Evolutionary conservation across 2,329 filamentous ascomycete genomes (phyloP).

Genomic region (Phoma sp.): DNA sequence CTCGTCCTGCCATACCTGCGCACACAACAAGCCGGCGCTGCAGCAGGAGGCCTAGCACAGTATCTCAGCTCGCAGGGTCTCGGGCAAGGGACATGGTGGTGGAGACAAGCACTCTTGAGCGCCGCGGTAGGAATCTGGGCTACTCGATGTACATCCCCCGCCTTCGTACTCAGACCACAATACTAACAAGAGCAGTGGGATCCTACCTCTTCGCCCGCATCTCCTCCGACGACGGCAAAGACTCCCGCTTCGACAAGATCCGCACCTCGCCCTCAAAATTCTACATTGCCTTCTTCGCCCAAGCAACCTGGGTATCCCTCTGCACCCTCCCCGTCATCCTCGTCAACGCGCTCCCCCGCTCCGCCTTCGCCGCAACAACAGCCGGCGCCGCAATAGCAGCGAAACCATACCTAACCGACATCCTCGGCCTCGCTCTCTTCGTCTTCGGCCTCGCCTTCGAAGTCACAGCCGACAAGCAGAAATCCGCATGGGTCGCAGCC

Average conservation of each 20-base stretch:
- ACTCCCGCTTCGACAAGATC: slow-evolving; percentile 66
- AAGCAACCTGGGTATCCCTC: slow-evolving; percentile 73
- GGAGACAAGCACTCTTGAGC: slow-evolving; percentile 66
- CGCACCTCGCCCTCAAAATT: slow-evolving; percentile 62
- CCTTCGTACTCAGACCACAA: too few species aligned
- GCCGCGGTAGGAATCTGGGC: slow-evolving; percentile 69
- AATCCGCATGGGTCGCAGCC: slow-evolving; percentile 66
- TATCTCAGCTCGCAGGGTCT: slow-evolving; percentile 38
- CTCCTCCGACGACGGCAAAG: slow-evolving; percentile 62
- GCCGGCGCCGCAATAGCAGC: slow-evolving; percentile 55
- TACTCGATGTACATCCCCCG: slow-evolving; percentile 64
- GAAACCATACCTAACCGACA: slow-evolving; percentile 57
- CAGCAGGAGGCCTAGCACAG: slow-evolving; percentile 46
- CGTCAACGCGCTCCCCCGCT: slow-evolving; percentile 67
- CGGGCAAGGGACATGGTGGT: slow-evolving; percentile 57
- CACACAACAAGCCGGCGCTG: slow-evolving; percentile 58
- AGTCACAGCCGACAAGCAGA: slow-evolving; percentile 69
- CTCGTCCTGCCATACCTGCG: slow-evolving; percentile 68
- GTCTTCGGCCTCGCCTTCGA: slow-evolving; percentile 67
- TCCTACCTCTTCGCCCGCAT: slow-evolving; percentile 70
- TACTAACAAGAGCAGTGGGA: slow-evolving; percentile 61
- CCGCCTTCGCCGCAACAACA: slow-evolving; percentile 53
- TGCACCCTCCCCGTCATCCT: slow-evolving; percentile 71
- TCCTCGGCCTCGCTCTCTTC: slow-evolving; percentile 66
- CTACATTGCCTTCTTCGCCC: slow-evolving; percentile 63